A percentile compares a stretch with the other conserved stretches of the same genome.
Evolutionary conservation across 345 rosid species (phyloP).

Genomic region (Bruguiera gymnorhiza): DNA sequence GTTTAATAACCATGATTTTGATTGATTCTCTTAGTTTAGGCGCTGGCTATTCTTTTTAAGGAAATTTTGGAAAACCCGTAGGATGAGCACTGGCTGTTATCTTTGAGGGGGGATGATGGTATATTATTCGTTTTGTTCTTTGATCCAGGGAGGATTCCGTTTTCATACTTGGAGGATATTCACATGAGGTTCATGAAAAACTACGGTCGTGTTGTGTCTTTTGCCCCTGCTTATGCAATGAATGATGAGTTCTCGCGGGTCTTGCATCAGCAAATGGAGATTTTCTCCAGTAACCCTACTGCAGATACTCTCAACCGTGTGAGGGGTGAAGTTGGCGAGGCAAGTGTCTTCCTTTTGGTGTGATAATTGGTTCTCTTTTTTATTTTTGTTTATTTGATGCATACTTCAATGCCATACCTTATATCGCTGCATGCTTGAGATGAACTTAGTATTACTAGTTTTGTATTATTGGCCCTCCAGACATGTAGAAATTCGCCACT

Average conservation of each 20-base stretch:
- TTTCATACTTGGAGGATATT: slow-evolving; percentile 93
- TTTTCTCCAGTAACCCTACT: slow-evolving; percentile 88
- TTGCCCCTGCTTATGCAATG: slow-evolving; percentile 95
- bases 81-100: no score
- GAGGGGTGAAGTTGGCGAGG: slow-evolving; percentile 96
- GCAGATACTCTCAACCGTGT: slow-evolving; percentile 89
- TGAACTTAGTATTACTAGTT: background rate
- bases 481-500: no score
- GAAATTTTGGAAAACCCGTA: no score
- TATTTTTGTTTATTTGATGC: background rate
- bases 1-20: no score
- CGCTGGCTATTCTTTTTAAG: no score
- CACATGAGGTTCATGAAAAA: slow-evolving; percentile 98
- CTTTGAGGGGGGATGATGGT: background rate
- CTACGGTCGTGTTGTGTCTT: slow-evolving; percentile 72
- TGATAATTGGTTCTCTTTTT: slow-evolving; percentile 1
- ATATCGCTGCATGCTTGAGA: background rate
- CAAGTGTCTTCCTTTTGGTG: slow-evolving; percentile 25
- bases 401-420: background rate
- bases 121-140: slow-evolving; percentile 4
- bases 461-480: background rate
- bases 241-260: slow-evolving; percentile 99
- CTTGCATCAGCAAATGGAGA: slow-evolving; percentile 98
- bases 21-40: no score
- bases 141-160: slow-evolving; percentile 85